Evolutionary conservation across 2,329 filamentous ascomycete species (phyloP), one percentile per base, ranked within the genome.

Genomic region (Trichophyton equinum): DNA sequence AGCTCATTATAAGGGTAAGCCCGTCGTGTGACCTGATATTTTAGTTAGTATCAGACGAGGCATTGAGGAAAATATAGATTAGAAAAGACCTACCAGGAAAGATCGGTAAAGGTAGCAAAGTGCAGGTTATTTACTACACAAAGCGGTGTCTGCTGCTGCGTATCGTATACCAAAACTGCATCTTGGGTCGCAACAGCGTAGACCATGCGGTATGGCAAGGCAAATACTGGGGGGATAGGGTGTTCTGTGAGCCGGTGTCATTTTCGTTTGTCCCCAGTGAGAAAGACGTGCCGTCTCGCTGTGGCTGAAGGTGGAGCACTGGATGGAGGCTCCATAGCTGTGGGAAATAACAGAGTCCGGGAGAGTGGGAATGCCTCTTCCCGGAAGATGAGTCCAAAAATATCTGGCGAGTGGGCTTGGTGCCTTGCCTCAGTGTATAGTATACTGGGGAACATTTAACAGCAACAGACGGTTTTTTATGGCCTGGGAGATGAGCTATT

Each of bases 151-250:
- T 91, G 88, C 71, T 99, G 94, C 70, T 99, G 94, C 0, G 94
- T 99, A 74, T 99, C 94, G 70, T 99, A 99, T 22, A 99, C 81
- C 49, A 96, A 79, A 3, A 99, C 89, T 0, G 94, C 89, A 74
- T 99, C 94, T 71, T 97, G 92, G 0, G 94, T 99, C 6, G 94
- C 95, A 42, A 99, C 92, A 2, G 92, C 94, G 74, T 97, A 99
- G 0, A 99, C 82, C 79, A 99, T 91, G 27, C 94, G 86, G 73
- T 99, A 97, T 0, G 91, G 88, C 51, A 99, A 77, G 2, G 85
- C 83, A 73, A 99, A 97, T 0, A 87, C 87, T 3, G 80, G 76
- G 18, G 70, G 73, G 2, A 85, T 82, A 4, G 84, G 18, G 84
- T 78, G 2, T 75, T 73, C 4, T 80, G 76, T 33, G 82, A 76